Conservation (phyloP, 1,284 basidiomycete genomes). For the Cryptococcus maquisensis region DNA sequence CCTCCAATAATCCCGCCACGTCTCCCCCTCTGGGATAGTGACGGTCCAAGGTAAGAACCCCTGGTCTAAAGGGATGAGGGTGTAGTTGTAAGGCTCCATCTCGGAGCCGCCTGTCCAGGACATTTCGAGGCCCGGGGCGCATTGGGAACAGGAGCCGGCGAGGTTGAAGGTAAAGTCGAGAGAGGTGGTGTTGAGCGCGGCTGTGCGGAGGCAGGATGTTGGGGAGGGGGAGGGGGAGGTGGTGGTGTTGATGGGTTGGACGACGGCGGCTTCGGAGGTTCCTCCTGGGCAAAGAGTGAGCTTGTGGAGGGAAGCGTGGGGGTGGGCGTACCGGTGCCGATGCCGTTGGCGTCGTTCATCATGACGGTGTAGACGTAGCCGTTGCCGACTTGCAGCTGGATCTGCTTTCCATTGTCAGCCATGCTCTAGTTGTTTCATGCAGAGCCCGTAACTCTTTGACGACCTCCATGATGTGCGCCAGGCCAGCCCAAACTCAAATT, state of each 20-base stretch:
- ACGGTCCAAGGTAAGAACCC: slow-evolving; percentile 30
- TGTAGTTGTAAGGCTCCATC: slow-evolving; percentile 32
- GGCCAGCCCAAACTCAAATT: too few species aligned
- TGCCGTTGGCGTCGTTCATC: slow-evolving; percentile 26
- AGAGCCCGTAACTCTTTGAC: too few species aligned
- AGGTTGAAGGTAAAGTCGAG: slow-evolving; percentile 32
- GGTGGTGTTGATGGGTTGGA: slow-evolving; percentile 16
- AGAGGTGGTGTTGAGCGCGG: slow-evolving; percentile 15
- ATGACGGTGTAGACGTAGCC: slow-evolving; percentile 22
- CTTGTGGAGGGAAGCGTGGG: too few species aligned
- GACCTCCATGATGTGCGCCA: too few species aligned
- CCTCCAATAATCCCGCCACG: slow-evolving; percentile 23
- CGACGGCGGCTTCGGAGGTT: slow-evolving; percentile 34
- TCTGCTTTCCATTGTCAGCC: neutral
- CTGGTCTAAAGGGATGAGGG: slow-evolving; percentile 30
- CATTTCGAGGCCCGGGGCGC: slow-evolving; percentile 28
- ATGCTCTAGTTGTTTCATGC: too few species aligned
- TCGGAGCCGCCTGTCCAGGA: slow-evolving; percentile 22
- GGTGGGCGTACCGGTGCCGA: slow-evolving; percentile 20
- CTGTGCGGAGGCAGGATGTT: slow-evolving; percentile 22
- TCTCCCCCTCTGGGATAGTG: slow-evolving; percentile 10
- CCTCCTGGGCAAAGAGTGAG: too few species aligned
- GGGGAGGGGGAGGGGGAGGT: slow-evolving; percentile 4
- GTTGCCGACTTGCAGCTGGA: neutral
- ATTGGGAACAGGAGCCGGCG: slow-evolving; percentile 27